Percentiles rank a stretch among this genome's conserved stretches.
Conservation (phyloP, 2,329 filamentous ascomycete species). For the Cadophora gregata region DNA sequence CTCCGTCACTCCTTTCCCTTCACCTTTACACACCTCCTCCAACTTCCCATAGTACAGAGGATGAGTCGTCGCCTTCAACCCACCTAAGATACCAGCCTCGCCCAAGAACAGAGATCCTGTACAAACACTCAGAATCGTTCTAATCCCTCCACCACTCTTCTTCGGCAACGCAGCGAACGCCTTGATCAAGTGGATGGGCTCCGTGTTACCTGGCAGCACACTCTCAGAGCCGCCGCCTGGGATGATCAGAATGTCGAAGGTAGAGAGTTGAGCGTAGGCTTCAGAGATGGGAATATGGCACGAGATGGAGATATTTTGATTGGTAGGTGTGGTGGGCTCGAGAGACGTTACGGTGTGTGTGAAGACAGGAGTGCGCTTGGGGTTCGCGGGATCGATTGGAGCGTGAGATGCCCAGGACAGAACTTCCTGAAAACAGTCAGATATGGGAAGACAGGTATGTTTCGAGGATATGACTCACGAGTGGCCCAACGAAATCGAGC, state of each 20-base stretch:
- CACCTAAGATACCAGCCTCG: slow-evolving; percentile 72
- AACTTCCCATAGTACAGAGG: slow-evolving; percentile 77
- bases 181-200: slow-evolving; percentile 73
- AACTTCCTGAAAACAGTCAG: slow-evolving; percentile 49
- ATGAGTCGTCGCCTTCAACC: slow-evolving; percentile 77
- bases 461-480: slow-evolving; percentile 37
- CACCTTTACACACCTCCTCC: slow-evolving; percentile 16
- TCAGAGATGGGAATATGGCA: slow-evolving; percentile 79
- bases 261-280: slow-evolving; percentile 62
- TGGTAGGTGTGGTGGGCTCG: slow-evolving; percentile 44
- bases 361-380: slow-evolving; percentile 49
- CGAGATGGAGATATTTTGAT: slow-evolving; percentile 69
- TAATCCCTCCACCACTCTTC: slow-evolving; percentile 75
- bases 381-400: slow-evolving; percentile 35
- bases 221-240: slow-evolving; percentile 67
- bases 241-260: slow-evolving; percentile 77
- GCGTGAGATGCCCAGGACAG: slow-evolving; percentile 57
- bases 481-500: slow-evolving; percentile 59
- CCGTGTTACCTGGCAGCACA: slow-evolving; percentile 67
- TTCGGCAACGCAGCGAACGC: slow-evolving; percentile 79
- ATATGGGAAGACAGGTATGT: background rate
- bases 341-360: slow-evolving; percentile 54
- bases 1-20: slow-evolving; percentile 17
- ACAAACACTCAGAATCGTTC: slow-evolving; percentile 78
- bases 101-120: slow-evolving; percentile 79